Percentiles rank a stretch among this genome's conserved stretches.
Evolutionary conservation across 148 eudicot species (phyloP).

Genomic region (Rhododendron ferrugineum): DNA sequence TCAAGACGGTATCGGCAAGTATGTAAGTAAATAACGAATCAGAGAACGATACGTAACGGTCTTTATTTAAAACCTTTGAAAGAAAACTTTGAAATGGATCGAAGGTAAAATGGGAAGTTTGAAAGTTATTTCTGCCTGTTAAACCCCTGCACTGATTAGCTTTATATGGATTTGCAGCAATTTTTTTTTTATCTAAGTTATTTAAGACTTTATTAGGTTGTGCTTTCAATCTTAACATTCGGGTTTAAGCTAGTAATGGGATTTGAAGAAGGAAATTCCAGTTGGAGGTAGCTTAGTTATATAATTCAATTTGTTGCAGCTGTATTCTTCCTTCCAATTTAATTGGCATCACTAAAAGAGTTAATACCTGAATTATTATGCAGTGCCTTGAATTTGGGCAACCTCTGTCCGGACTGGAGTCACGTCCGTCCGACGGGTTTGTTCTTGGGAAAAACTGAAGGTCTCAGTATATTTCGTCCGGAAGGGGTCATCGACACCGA

Average conservation of each 20-base stretch:
- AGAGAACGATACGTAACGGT: no score
- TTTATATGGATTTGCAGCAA: not conserved
- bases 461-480: no score
- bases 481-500: no score
- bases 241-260: not conserved
- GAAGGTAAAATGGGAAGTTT: not conserved
- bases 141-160: not conserved
- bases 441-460: no score
- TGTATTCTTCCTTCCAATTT: not conserved
- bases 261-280: not conserved
- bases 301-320: not conserved
- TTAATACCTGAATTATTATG: not conserved
- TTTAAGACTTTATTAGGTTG: not conserved
- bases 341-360: not conserved
- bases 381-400: no score
- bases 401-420: no score
- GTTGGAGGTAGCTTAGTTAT: not conserved
- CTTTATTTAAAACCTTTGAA: no score
- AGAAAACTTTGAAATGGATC: constrained; percentile 1
- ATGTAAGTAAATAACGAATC: no score
- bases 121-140: not conserved
- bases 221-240: not conserved
- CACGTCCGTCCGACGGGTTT: no score
- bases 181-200: not conserved
- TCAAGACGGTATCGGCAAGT: no score